These are phyloP conservation scores for Fragaria ananassa DNA, from an alignment of 306 rosid species.

Conservation along the genomic window DNA sequence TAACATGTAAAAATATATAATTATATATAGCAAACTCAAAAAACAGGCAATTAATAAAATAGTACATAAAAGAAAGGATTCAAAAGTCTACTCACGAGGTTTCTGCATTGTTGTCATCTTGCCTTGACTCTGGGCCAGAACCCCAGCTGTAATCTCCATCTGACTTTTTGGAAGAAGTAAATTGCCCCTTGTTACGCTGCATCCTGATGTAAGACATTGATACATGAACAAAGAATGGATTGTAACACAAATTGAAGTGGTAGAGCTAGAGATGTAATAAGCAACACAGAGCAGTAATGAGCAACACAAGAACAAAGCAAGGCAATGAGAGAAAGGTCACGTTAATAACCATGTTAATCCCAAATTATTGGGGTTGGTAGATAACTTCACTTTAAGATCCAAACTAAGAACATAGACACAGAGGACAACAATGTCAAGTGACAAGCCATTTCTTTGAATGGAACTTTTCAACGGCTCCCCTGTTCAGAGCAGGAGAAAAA, in stretches of 20 bases:
- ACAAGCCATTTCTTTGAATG: background rate
- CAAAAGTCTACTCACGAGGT: conserved; percentile 53
- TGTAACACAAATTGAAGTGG: background rate
- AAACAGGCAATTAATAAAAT: background rate
- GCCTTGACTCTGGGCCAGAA: conserved; percentile 65
- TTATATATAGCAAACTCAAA: background rate
- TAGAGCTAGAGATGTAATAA: background rate
- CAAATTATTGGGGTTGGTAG: background rate
- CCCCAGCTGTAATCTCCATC: conserved; percentile 71
- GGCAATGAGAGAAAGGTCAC: too few species aligned
- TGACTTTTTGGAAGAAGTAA: conserved; percentile 80
- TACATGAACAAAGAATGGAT: conserved; percentile 27
- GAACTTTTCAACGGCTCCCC: background rate
- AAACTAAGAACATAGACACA: background rate
- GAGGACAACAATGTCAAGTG: background rate
- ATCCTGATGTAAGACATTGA: conserved; percentile 51
- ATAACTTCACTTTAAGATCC: background rate
- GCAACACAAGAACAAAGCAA: background rate
- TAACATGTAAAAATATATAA: background rate
- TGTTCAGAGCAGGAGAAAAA: background rate
- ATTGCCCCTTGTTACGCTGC: conserved; percentile 97
- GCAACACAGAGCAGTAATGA: background rate
- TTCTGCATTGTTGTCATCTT: conserved; percentile 63
- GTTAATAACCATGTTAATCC: background rate
- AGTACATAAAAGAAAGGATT: conserved; percentile 4